Base-by-base conservation (phyloP, 495 filamentous ascomycete species). In the Halenospora varia region DNA sequence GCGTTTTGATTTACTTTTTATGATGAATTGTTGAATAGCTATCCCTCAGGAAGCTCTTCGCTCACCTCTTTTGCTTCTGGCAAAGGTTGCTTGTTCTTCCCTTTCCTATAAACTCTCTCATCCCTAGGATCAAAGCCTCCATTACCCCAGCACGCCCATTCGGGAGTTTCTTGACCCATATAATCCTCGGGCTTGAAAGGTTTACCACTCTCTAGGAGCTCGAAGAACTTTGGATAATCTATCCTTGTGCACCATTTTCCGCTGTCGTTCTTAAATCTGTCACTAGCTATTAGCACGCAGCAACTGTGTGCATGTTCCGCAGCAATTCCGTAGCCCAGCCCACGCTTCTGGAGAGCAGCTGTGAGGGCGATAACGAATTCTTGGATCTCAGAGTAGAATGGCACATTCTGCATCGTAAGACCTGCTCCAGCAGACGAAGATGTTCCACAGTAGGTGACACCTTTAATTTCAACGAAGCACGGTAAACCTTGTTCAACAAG, bases 221-320 rank as follows among this genome's bases (percentile, higher is more conserved):
- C 77, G 66, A 96, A 97, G 78, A 97, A 97, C 53, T 78, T 83
- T 41, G 86, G 81, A 70, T 96, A 97, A 64, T 96, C 87, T 64
- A 97, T 97, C 19, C 86, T 71, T 15, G 93, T 96, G 65, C 92
- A 89, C 93, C 93, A 97, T 71, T 82, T 88, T 0, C 84, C 87
- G 49, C 89, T 77, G 0, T 59, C 51, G 25, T 76, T 73, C 40
- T 76, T 75, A 72, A 96, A 97, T 10, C 89, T 71, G 46, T 85
- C 81, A 58, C 86, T 88, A 1, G 90, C 93, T 39, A 97, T 77
- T 35, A 97, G 75, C 13, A 92, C 84, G 65, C 93, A 97, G 73
- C 93, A 97, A 64, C 88, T 93, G 56, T 97, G 93, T 11, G 88
- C 87, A 68, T 97, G 93, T 73, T 97, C 93, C 3, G 93, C 93